phyloP scores from a whole-genome alignment of 2,329 filamentous ascomycete species.

The Aspergillus sp. region DNA sequence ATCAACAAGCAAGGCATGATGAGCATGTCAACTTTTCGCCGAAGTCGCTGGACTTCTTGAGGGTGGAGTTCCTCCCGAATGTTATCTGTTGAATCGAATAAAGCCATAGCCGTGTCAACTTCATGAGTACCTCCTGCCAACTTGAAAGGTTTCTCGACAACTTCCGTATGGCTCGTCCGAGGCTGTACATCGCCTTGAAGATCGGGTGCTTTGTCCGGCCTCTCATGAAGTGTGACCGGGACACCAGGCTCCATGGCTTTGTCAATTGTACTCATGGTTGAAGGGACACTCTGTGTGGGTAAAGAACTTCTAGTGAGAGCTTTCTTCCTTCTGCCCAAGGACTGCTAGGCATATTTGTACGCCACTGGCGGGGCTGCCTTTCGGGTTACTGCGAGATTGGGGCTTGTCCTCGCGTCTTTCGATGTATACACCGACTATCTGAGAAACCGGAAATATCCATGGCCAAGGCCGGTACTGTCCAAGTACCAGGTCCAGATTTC shows the following conservation, averaged over 20 bases:
- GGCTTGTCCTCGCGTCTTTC: not conserved
- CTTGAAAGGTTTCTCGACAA: not conserved
- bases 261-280: not conserved
- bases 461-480: not conserved
- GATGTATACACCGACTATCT: not conserved
- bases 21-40: conserved; percentile 59
- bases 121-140: conserved; percentile 20
- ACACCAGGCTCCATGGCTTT: not conserved
- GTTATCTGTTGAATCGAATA: conserved; percentile 51
- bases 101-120: conserved; percentile 51
- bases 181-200: not conserved
- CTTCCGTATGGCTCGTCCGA: not conserved
- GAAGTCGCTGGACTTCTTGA: conserved; percentile 46
- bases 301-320: not conserved
- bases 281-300: not conserved
- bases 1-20: conserved; percentile 57
- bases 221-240: not conserved
- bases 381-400: not conserved
- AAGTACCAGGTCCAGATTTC: not conserved
- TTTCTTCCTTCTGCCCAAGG: not conserved
- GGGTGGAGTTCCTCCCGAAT: conserved; percentile 47
- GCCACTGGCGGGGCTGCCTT: not conserved
- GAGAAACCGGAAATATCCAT: not conserved
- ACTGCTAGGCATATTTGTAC: not conserved
- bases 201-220: not conserved